Conservation (phyloP, 2,329 filamentous ascomycete species). For the Talaromyces marneffei region DNA sequence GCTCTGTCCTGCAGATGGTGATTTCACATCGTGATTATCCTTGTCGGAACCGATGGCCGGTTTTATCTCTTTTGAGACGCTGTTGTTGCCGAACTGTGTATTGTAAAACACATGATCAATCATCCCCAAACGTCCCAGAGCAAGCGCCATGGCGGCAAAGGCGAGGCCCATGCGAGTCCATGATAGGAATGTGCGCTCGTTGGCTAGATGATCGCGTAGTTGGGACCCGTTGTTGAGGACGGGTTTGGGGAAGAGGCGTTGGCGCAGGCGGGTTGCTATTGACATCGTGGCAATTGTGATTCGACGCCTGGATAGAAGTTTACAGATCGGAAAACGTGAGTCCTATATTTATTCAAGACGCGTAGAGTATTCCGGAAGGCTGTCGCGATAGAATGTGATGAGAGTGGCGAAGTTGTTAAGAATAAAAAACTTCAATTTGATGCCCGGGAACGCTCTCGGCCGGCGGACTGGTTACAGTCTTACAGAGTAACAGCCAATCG, state of each 20-base stretch:
- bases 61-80: neutral
- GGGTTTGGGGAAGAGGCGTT: conserved; percentile 20
- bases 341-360: too few species aligned
- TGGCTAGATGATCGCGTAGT: conserved; percentile 30
- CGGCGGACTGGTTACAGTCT: too few species aligned
- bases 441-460: neutral
- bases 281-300: neutral
- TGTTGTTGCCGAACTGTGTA: neutral
- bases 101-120: conserved; percentile 23
- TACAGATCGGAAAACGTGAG: too few species aligned
- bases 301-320: neutral
- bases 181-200: conserved; percentile 31
- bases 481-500: neutral
- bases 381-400: neutral
- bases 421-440: neutral
- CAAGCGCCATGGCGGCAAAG: conserved; percentile 28
- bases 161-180: conserved; percentile 30
- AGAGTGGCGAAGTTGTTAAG: neutral
- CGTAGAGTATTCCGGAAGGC: neutral
- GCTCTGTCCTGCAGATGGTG: neutral
- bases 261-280: conserved; percentile 16
- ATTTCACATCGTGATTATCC: neutral
- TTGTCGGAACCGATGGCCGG: neutral
- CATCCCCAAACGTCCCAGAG: conserved; percentile 24
- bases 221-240: conserved; percentile 27